Base-by-base conservation (phyloP, 345 rosid genomes). In the Populus alba region DNA sequence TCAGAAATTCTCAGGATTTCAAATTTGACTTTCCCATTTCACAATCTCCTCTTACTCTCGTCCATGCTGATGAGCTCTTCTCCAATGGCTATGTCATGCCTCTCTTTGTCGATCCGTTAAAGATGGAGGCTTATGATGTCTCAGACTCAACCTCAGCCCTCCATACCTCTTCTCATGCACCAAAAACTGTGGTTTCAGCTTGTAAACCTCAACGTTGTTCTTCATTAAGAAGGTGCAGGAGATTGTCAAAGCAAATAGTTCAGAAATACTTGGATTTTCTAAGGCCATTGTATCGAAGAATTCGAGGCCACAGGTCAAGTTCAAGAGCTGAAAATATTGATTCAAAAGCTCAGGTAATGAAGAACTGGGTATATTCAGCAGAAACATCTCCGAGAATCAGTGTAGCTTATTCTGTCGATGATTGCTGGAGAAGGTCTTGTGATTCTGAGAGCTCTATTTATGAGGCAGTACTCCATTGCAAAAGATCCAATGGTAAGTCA, bases 401-500 rank as follows among this genome's bases (percentile, higher is more conserved):
- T 75, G 86, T 88, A 3, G 89, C 92, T 5, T 89, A 76, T 81
- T 83, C 93, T 2, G 82, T 81, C 18, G 96, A 91, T 68, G 85
- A 85, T 71, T 59, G 13, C 25, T 90, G 97, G 92, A 86, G 96
- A 59, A 85, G 72, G 74, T 95, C 98, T 31, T 93, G 92, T 62
- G 96, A 93, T 71, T 95, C 99, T 0, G 98, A 93, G 74, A 90
- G 91, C 86, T 93, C 99, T 27, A 95, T 93, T 43, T 85, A 93
- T 65, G 99, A 95, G 76, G 99, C 98, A 4, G 99, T 95, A 77
- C 94, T 93, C 62, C 99, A 95, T 84, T 95, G 99, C 91, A 93
- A 95, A 78, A 89, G 88, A 89, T 95, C 99, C 39, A 85, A 89
- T 22, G 98, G 97, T 87, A 85, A 35, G 80, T 59, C 53, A 7